These are phyloP conservation scores for Phycomyces blakesleeanus DNA, from an alignment of 192 early-diverging fungal species.

Conservation along the genomic window DNA sequence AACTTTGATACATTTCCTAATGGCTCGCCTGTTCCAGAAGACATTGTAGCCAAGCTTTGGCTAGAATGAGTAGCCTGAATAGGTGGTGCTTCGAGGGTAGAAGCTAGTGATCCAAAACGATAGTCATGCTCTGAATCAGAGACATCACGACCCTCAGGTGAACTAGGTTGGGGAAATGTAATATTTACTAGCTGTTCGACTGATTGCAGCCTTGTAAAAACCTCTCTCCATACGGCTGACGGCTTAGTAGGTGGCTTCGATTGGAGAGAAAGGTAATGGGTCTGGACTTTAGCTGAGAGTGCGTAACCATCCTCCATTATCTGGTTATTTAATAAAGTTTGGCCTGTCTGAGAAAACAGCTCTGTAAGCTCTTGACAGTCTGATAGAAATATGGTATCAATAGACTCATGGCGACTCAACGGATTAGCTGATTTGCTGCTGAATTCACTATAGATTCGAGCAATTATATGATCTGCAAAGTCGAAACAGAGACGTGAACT, in stretches of 20 bases:
- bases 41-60: conserved; percentile 28
- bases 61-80: conserved; percentile 15
- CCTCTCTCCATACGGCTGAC: conserved; percentile 36
- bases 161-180: conserved; percentile 26
- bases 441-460: conserved; percentile 14
- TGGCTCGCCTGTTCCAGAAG: conserved; percentile 27
- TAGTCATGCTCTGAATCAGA: conserved; percentile 20
- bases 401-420: too few species aligned
- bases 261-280: conserved; percentile 2
- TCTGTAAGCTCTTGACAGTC: conserved; percentile 2
- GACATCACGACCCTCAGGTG: not conserved
- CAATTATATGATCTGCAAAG: conserved; percentile 29
- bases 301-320: conserved; percentile 18
- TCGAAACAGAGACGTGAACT: conserved; percentile 36
- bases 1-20: conserved; percentile 33
- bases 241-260: not conserved
- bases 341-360: conserved; percentile 14
- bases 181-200: conserved; percentile 38
- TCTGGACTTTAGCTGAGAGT: conserved; percentile 12
- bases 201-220: conserved; percentile 30
- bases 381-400: too few species aligned
- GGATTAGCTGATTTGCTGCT: not conserved
- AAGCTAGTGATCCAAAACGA: not conserved
- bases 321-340: conserved; percentile 16
- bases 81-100: conserved; percentile 8